Conservation (phyloP, 306 rosid genomes). For the Casuarina glauca region DNA sequence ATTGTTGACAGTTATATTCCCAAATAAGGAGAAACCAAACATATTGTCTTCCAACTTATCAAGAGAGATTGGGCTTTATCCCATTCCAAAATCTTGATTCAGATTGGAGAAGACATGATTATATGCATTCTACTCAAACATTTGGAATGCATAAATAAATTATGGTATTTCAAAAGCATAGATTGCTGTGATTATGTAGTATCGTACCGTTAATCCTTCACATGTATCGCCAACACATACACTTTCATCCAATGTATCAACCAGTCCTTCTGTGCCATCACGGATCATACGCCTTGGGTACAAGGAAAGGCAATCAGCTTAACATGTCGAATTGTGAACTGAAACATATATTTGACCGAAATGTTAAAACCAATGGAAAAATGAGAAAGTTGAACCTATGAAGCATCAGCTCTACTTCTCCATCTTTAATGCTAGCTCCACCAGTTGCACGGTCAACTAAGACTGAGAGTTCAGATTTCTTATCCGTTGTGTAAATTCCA, state of each 20-base stretch:
- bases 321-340: neutral
- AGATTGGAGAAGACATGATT: too few species aligned
- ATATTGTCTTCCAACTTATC: too few species aligned
- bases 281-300: constrained; percentile 49
- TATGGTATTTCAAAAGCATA: neutral
- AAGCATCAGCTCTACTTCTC: constrained; percentile 85
- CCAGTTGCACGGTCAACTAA: constrained; percentile 92
- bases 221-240: constrained; percentile 47
- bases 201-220: constrained; percentile 53
- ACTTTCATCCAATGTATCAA: constrained; percentile 77
- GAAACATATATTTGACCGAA: neutral
- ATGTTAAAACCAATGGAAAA: constrained; percentile 1
- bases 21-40: too few species aligned
- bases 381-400: constrained; percentile 56
- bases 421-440: constrained; percentile 79
- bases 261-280: constrained; percentile 73
- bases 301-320: constrained; percentile 20
- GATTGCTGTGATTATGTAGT: neutral
- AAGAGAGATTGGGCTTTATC: too few species aligned
- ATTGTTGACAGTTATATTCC: too few species aligned
- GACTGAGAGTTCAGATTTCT: constrained; percentile 73
- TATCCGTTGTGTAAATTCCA: constrained; percentile 70
- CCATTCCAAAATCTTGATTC: too few species aligned
- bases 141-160: neutral
- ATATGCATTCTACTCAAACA: too few species aligned